Evolutionary conservation across 2,329 filamentous ascomycete species (phyloP), one percentile per base, ranked within the genome.

Genomic region (Aspergillus oerlinghausenensis): DNA sequence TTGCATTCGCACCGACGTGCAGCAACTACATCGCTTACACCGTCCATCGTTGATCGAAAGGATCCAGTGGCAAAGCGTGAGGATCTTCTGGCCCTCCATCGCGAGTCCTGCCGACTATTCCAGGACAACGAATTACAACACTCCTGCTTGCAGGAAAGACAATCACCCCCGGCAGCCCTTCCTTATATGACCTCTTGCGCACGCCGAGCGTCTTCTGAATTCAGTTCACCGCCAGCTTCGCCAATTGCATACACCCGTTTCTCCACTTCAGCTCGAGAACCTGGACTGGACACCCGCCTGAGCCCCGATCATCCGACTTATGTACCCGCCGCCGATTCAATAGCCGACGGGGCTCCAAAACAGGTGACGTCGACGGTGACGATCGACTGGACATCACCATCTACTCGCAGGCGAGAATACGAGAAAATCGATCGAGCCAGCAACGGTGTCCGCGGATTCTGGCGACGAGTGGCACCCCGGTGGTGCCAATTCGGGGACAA

Each of bases 391-490:
- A 79, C 76, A 1, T 75, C 75, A 0, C 69, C 74, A 7, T 72
- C 73, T 9, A 78, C 76, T 4, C 73, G 77, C 10, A 66, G 73
- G 8, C 69, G 69, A 21, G 76, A 79, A 59, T 79, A 79, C 55
- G 71, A 84, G 84, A 65, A 85, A 82, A 74, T 84, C 79, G 71
- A 76, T 65, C 73, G 74, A 10, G 72, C 73, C 49, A 73, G 67
- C 56, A 72, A 67, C 21, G 77, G 77, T 3, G 60, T 79, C 3
- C 70, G 76, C 1, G 75, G 77, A 2, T 60, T 78, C 6, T 75
- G 75, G 70, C 69, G 74, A 0, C 69, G 70, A 7, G 68, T 77
- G 4, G 72, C 75, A 3, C 76, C 77, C 0, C 66, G 68, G 45
- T 77, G 75, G 69, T 73, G 73, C 55, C 73, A 72, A 29, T 61